Evolutionary conservation across 2,329 filamentous ascomycete genomes (phyloP), one percentile per base, ranked within the genome.

Genomic region (Pseudogymnoascus destructans): DNA sequence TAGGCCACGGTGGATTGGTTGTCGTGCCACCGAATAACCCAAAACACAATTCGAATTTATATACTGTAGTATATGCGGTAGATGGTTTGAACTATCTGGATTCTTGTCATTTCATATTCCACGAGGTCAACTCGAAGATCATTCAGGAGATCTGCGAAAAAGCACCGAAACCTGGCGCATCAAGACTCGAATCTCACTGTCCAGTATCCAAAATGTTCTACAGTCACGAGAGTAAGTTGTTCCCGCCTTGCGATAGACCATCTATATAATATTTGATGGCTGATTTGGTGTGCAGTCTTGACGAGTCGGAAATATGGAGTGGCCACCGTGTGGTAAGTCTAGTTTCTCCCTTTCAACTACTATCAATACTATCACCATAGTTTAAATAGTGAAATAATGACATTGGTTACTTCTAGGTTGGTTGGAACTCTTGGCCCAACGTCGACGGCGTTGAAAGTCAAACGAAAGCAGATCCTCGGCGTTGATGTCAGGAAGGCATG

Each of bases 401-500:
- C 23, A 13, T 32, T 27, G 7, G 21, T 38, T 5, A 23, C 21
- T 57, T 57, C 11, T 62, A 96, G 92, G 92, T 82, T 96, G 40
- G 85, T 95, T 40, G 93, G 93, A 40, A 98, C 92, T 0, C 79
- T 95, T 1, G 90, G 90, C 15, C 78, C 81, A 3, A 87, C 83
- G 63, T 86, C 84, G 0, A 79, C 74, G 57, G 77, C 85, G 35
- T 86, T 82, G 65, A 89, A 84, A 66, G 76, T 98, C 65, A 88
- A 85, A 6, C 82, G 87, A 55, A 95, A 93, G 70, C 86, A 88
- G 7, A 95, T 98, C 60, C 82, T 92, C 60, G 83, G 89, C 13
- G 93, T 98, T 64, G 80, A 97, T 66, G 84, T 98, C 23, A 78
- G 82, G 33, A 90, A 87, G 67, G 91, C 93, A 59, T 96, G 92